Evolutionary conservation across 2,329 filamentous ascomycete species (phyloP).

Genomic region (Talaromyces amestolkiae): DNA sequence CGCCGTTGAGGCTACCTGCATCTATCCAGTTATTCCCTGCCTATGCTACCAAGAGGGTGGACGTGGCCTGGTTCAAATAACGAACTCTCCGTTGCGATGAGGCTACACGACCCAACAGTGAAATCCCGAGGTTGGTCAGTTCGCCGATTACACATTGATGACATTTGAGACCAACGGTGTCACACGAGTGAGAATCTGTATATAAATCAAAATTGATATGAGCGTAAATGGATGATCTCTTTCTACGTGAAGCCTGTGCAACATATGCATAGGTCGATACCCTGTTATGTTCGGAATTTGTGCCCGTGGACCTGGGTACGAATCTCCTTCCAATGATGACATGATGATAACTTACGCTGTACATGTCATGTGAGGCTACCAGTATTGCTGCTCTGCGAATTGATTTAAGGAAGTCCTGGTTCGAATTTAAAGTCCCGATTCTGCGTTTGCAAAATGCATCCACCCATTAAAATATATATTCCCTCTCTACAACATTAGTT

Average conservation of each 20-base stretch:
- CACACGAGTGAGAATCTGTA: not conserved
- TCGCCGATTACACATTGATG: slow-evolving; percentile 14
- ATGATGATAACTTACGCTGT: not conserved
- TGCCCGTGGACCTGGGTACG: not conserved
- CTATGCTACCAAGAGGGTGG: not conserved
- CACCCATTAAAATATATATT: not conserved
- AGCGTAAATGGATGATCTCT: not conserved
- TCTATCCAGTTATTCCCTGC: not conserved
- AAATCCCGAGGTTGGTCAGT: slow-evolving; percentile 6
- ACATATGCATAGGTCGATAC: not conserved
- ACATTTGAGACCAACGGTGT: not conserved
- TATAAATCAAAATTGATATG: not conserved
- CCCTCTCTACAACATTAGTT: not conserved
- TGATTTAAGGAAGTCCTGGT: not conserved
- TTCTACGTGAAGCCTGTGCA: not conserved
- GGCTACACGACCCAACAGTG: not conserved
- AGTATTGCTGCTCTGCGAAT: not conserved
- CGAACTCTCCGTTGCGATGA: not conserved
- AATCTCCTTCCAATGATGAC: not conserved
- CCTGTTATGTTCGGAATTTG: not conserved
- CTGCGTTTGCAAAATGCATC: not conserved
- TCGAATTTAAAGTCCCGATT: not conserved
- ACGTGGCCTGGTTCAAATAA: not conserved
- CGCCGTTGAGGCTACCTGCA: slow-evolving; percentile 11
- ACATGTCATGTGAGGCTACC: not conserved